These are phyloP conservation scores for Tympanopsis confertula DNA, from an alignment of 2,329 filamentous ascomycete species.

Conservation along the genomic window DNA sequence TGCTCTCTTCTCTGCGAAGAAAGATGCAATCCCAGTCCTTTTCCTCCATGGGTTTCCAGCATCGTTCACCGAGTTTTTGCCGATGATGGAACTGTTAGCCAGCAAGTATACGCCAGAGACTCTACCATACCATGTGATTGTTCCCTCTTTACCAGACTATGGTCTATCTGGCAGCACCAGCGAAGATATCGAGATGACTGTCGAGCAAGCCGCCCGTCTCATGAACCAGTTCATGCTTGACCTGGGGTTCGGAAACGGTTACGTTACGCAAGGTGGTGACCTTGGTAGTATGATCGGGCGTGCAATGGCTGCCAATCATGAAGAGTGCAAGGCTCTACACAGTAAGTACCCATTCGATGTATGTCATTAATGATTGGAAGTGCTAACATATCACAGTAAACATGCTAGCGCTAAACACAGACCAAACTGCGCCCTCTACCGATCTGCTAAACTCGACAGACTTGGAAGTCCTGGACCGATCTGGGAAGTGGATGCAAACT, in stretches of 20 bases:
- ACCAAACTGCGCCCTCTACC: too few relatives aligned
- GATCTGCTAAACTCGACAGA: too few relatives aligned
- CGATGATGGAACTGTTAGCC: conserved; percentile 30
- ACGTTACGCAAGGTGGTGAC: conserved; percentile 45
- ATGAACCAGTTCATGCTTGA: conserved; percentile 38
- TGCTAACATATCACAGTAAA: conserved; percentile 6
- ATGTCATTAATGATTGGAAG: too few relatives aligned
- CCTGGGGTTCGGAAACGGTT: conserved; percentile 37
- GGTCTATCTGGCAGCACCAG: conserved; percentile 35
- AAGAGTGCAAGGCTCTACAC: conserved; percentile 35
- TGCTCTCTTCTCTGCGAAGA: conserved; percentile 37
- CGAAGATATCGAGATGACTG: conserved; percentile 25
- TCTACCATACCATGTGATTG: conserved; percentile 44
- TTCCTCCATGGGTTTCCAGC: conserved; percentile 44
- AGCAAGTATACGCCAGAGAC: conserved; percentile 33
- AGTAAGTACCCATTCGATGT: too few relatives aligned
- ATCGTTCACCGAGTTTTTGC: conserved; percentile 42
- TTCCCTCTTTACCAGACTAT: conserved; percentile 42
- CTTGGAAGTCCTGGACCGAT: too few relatives aligned
- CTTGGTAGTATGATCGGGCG: conserved; percentile 32
- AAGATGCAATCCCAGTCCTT: conserved; percentile 34
- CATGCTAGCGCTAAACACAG: too few relatives aligned
- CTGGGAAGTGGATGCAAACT: too few relatives aligned
- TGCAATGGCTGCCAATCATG: conserved; percentile 24
- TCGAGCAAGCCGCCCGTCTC: conserved; percentile 24